Percentiles rank a stretch among this genome's conserved stretches.
These are phyloP conservation scores for Solanum hybrid DNA, from an alignment of 305 asterid genomes.

Conservation along the genomic window DNA sequence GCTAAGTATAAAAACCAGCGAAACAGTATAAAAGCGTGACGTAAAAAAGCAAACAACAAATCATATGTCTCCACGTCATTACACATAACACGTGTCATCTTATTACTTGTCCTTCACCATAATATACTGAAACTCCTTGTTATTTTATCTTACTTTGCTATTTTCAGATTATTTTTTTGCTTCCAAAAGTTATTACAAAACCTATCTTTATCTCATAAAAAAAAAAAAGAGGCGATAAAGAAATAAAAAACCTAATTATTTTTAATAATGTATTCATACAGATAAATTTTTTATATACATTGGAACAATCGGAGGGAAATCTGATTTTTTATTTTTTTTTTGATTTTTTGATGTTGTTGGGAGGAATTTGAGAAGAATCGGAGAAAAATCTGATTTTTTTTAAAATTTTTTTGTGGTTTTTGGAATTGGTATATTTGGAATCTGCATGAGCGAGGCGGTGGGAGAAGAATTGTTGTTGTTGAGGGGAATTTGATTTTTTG, in stretches of 20 bases:
- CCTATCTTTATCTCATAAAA: not conserved
- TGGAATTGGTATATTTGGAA: not conserved
- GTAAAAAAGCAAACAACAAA: not conserved
- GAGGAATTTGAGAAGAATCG: not conserved
- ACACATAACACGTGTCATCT: not conserved
- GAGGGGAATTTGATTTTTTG: constrained; percentile 5
- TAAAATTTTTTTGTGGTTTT: not conserved
- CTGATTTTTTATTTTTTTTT: not conserved
- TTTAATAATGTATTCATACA: not conserved
- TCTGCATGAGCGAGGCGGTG: constrained; percentile 11
- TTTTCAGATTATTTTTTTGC: not conserved
- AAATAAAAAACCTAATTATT: not conserved
- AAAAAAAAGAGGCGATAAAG: not conserved
- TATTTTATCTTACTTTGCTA: not conserved
- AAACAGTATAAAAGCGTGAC: not conserved
- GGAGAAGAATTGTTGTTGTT: not conserved
- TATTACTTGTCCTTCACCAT: not conserved
- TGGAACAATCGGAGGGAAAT: not conserved
- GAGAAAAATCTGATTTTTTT: not conserved
- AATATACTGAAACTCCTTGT: not conserved
- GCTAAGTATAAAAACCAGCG: not conserved
- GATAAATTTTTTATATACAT: not conserved
- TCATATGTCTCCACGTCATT: not conserved
- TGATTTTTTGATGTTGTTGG: not conserved
- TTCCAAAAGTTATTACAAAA: not conserved